Evolutionary conservation across 2,329 filamentous ascomycete genomes (phyloP), one percentile per base, ranked within the genome.

Genomic region (Davidsoniella eucalypti): DNA sequence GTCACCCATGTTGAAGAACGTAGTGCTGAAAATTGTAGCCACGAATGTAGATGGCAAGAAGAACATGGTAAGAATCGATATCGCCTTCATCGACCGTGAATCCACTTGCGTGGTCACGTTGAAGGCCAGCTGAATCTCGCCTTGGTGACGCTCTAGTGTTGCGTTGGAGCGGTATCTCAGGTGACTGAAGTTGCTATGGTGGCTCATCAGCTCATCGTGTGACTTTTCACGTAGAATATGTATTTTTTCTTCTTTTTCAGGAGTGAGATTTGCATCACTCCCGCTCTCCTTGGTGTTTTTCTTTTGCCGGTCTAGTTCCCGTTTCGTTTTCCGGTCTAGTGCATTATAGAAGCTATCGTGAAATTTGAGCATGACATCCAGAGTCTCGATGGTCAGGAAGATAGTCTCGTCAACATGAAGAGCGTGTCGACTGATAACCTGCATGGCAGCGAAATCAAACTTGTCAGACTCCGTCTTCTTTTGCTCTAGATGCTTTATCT

Each of bases 21-120:
- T 45, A 3, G 45, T 29, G 17, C 46, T 44, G 46, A 50, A 54
- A 3, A 54, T 36, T 37, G 52, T 38, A 2, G 52, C 49, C 29
- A 47, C 45, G 42, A 54, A 54, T 14, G 50, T 54, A 5, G 42
- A 42, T 6, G 52, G 52, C n/a, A 54, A 29, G 44, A 54, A 52
- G 12, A 52, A 17, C 52, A 54, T 54, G 5, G 52, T 54, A 42
- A 54, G 38, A 9, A 52, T n/a, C 39, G 52, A 44, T 39, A 54
- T 54, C 16, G 50, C 47, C 18, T 51, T 49, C 49, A 54, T 54
- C 5, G 52, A 45, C 16, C 43, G 40, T 18, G 49, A 52, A 25
- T 54, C 52, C 5, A 23, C 21, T n/a, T 50, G 41, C 8, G 21
- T 50, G 12, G 42, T 29, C n/a, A 50, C 33, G 16, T 50, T 50